Base-by-base conservation (phyloP, 768 basidiomycete species). In the Saitozyma podzolica region DNA sequence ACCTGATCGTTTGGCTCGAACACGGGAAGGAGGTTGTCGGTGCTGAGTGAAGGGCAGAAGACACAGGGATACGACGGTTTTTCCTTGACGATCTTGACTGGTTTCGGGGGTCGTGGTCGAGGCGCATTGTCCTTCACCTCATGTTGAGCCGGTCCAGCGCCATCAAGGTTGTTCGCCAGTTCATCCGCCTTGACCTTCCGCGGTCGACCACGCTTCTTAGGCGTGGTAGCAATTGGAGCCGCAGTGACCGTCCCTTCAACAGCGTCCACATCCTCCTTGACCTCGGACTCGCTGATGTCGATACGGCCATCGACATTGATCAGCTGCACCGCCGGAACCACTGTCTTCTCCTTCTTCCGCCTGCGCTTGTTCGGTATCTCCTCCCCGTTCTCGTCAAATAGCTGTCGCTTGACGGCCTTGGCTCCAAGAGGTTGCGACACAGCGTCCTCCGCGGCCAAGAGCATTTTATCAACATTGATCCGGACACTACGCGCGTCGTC, bases 391-490 rank as follows among this genome's bases (percentile, higher is more conserved):
- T 17, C 45, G 13, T 17, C n/a, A 17, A 13, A 13, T 47, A 39
- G 17, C 64, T 51, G 14, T 29, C 56, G 9, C 47, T 45, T 17
- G 42, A 37, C 3, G 67, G 9, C 16, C 14, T 41, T 17, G 56
- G 42, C 41, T 65, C 66, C 19, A 56, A 20, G 41, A 6, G 64
- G 59, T 72, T 74, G 58, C 53, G 29, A 60, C 17, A 62, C 40
- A 9, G 43, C 43, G 39, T 74, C 70, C 48, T 63, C 60, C 49
- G 72, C 70, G 6, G 61, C 61, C 2, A 73, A 82, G 17, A 98
- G 80, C 50, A 96, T 84, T 66, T 89, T 87, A 73, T 95, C 91
- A 19, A 98, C 90, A 61, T 98, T 89, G 67, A 98, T 97, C 37
- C 88, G 87, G 39, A 98, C 95, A 73, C 94, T 98, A 43, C 1